Percentiles rank a stretch among this genome's conserved stretches.
phyloP scores from a whole-genome alignment of 352 stramenopile genomes.

The Phytophthora fragariae region DNA sequence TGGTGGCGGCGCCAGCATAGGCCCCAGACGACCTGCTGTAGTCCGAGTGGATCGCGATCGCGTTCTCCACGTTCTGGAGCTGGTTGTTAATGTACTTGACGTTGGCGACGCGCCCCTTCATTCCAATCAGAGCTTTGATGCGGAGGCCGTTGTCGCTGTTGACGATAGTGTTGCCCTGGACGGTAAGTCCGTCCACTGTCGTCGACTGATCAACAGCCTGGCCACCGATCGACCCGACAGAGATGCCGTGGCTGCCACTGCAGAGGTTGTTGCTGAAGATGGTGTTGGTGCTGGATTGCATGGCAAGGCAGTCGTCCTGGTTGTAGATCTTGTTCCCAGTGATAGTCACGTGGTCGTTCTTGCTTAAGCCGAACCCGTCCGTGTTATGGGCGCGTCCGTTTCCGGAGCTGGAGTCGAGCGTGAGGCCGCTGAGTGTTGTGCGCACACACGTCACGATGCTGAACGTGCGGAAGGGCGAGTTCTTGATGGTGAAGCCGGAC shows the following conservation, averaged over 20 bases:
- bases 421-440: not conserved
- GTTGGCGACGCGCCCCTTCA: conserved; percentile 4
- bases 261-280: conserved; percentile 20
- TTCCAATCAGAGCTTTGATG: conserved; percentile 29
- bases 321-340: not conserved
- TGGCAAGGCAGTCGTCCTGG: conserved; percentile 1
- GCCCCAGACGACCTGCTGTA: conserved; percentile 26
- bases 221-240: conserved; percentile 42
- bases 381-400: not conserved
- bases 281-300: conserved; percentile 15
- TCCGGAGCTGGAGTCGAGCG: not conserved
- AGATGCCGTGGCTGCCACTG: conserved; percentile 31
- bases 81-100: conserved; percentile 37
- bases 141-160: conserved; percentile 38
- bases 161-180: conserved; percentile 41
- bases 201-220: not conserved
- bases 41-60: conserved; percentile 27
- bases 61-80: conserved; percentile 29
- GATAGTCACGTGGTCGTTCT: not conserved
- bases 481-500: conserved; percentile 8
- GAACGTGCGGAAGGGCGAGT: not conserved
- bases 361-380: not conserved
- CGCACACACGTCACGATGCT: not conserved
- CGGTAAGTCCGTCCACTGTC: conserved; percentile 16
- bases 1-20: conserved; percentile 23